These are phyloP conservation scores for Phylloporus rhodoxanthus DNA, from an alignment of 768 basidiomycete species.

Conservation along the genomic window DNA sequence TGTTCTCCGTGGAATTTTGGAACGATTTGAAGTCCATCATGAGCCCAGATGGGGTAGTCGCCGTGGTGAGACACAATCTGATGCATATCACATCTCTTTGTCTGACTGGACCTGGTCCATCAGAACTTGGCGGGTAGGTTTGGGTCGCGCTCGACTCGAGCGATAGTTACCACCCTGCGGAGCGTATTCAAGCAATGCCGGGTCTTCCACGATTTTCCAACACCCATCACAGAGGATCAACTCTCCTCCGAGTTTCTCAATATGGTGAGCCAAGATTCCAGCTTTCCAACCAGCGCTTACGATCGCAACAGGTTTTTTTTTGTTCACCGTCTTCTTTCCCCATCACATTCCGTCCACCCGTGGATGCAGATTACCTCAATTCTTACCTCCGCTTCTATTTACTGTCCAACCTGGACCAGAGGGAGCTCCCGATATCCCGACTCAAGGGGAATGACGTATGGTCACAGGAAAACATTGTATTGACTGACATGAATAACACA, in stretches of 20 bases:
- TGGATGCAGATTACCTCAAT: slow-evolving; percentile 56
- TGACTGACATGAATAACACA: slow-evolving; percentile 59
- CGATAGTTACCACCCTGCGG: slow-evolving; percentile 66
- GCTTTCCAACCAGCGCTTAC: slow-evolving; percentile 5
- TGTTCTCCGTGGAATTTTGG: slow-evolving; percentile 88
- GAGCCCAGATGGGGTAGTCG: slow-evolving; percentile 67
- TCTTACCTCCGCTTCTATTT: slow-evolving; percentile 61
- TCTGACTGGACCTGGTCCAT: slow-evolving; percentile 1
- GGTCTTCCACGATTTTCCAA: slow-evolving; percentile 69
- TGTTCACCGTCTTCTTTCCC: slow-evolving; percentile 56
- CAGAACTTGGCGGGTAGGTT: slow-evolving; percentile 84
- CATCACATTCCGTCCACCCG: slow-evolving; percentile 53
- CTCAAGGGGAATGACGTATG: slow-evolving; percentile 28
- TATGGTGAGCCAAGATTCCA: slow-evolving; percentile 45
- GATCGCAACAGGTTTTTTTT: slow-evolving; percentile 62
- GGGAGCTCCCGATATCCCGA: slow-evolving; percentile 48
- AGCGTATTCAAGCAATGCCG: slow-evolving; percentile 73
- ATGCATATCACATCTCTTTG: not conserved
- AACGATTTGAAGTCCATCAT: slow-evolving; percentile 57
- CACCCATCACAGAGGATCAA: slow-evolving; percentile 40
- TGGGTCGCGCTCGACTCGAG: slow-evolving; percentile 52
- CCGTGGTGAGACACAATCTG: slow-evolving; percentile 53
- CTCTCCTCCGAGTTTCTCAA: slow-evolving; percentile 57
- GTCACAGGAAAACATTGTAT: slow-evolving; percentile 38
- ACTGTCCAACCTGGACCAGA: slow-evolving; percentile 43